Percentiles rank a stretch among this genome's conserved stretches.
phyloP scores from a whole-genome alignment of 2,329 filamentous ascomycete genomes.

The Fusarium kyushuense region DNA sequence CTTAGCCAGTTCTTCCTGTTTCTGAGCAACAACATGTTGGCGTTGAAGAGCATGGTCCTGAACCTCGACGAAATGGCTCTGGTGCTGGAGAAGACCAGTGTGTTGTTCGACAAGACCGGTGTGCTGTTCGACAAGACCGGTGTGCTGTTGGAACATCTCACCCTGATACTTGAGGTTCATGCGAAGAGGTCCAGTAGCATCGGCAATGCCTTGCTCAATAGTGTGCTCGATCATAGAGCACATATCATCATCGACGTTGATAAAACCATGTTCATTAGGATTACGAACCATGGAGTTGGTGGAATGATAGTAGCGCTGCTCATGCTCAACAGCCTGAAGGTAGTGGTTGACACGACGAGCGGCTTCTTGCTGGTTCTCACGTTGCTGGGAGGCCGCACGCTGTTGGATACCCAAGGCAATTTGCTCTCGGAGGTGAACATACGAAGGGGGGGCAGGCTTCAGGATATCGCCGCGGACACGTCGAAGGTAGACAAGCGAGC shows the following conservation, averaged over 20 bases:
- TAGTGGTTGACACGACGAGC: conserved; percentile 44
- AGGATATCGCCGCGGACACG: conserved; percentile 37
- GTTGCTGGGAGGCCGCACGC: conserved; percentile 49
- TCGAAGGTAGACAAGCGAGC: conserved; percentile 48
- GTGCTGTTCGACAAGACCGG: no score
- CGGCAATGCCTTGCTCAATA: conserved; percentile 51
- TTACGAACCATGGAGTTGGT: conserved; percentile 7
- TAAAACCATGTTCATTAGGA: conserved; percentile 14
- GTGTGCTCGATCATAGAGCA: conserved; percentile 49
- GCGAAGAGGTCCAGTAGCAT: conserved; percentile 50
- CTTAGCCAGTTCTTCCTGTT: background rate
- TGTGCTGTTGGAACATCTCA: no score
- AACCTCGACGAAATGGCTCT: background rate
- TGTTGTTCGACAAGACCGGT: conserved; percentile 48
- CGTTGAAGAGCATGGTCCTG: background rate
- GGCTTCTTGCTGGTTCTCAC: conserved; percentile 39
- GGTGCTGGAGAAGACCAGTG: conserved; percentile 1
- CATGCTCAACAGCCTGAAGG: conserved; percentile 44
- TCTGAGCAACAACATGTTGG: background rate
- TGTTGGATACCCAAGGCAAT: conserved; percentile 53
- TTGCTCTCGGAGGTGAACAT: conserved; percentile 48
- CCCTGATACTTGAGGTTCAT: no score
- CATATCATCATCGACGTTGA: conserved; percentile 42
- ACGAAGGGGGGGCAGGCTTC: conserved; percentile 36
- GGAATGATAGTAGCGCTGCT: conserved; percentile 38